Evolutionary conservation across 1,139 yeast species (phyloP).

Genomic region (Diutina siamensis): DNA sequence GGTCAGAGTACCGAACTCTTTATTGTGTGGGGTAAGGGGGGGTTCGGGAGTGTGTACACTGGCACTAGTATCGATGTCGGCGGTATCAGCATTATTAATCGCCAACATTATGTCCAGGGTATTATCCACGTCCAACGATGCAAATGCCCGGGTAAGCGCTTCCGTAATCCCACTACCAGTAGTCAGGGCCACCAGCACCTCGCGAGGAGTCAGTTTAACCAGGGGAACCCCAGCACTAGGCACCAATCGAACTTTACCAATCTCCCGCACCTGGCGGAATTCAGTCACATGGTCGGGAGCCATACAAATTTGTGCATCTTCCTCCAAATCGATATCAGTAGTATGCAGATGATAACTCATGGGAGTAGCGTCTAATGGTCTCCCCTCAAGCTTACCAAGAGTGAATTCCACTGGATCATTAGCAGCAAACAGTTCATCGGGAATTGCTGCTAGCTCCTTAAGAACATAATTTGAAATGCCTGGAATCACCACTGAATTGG

Average conservation of each 20-base stretch:
- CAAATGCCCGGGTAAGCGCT: neutral
- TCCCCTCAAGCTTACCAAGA: slow-evolving; percentile 64
- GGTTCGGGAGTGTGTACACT: neutral
- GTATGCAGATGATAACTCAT: neutral
- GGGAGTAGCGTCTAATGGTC: neutral
- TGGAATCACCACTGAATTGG: slow-evolving; percentile 36
- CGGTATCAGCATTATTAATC: slow-evolving; percentile 31
- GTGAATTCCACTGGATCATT: slow-evolving; percentile 62
- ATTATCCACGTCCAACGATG: slow-evolving; percentile 8
- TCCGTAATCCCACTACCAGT: neutral
- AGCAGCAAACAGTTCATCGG: slow-evolving; percentile 59
- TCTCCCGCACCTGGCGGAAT: neutral
- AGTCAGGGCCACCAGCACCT: too few species aligned
- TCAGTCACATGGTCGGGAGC: slow-evolving; percentile 1
- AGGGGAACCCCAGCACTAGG: neutral
- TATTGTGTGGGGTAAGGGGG: neutral
- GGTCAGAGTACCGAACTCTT: slow-evolving; percentile 14
- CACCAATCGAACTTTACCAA: neutral
- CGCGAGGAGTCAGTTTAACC: neutral
- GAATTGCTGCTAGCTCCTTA: slow-evolving; percentile 66
- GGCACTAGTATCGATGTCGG: slow-evolving; percentile 16
- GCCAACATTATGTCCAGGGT: slow-evolving; percentile 30
- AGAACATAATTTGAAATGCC: slow-evolving; percentile 55
- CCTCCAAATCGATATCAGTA: neutral
- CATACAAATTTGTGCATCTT: slow-evolving; percentile 1